Percentiles rank a stretch among this genome's conserved stretches.
Conservation (phyloP, 345 rosid species). For the Adansonia digitata region DNA sequence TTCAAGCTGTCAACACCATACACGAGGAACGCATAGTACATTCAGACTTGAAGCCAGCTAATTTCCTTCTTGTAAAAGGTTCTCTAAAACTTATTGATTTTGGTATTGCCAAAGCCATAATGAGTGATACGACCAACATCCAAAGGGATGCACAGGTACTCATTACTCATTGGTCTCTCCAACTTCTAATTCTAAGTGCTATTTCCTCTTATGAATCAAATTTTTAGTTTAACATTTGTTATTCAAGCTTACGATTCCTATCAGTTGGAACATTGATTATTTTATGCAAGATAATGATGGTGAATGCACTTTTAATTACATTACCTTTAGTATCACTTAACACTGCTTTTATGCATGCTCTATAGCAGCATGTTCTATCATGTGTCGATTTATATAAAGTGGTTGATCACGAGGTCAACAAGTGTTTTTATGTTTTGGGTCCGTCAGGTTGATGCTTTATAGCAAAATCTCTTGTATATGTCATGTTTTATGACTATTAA, state of each 20-base stretch:
- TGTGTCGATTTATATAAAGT: neutral
- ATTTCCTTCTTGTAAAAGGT: slow-evolving; percentile 94
- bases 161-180: neutral
- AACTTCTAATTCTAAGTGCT: neutral
- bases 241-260: neutral
- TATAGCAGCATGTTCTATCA: neutral
- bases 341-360: neutral
- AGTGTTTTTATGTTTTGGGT: neutral
- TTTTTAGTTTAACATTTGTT: too few species aligned
- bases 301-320: neutral
- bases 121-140: slow-evolving; percentile 93
- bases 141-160: slow-evolving; percentile 96
- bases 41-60: slow-evolving; percentile 97
- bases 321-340: neutral
- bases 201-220: neutral
- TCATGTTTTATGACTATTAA: neutral
- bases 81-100: slow-evolving; percentile 93
- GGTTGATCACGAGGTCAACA: neutral
- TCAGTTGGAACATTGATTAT: neutral
- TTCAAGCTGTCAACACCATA: slow-evolving; percentile 93
- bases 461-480: neutral
- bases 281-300: neutral
- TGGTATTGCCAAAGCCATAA: slow-evolving; percentile 97
- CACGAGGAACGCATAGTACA: slow-evolving; percentile 97
- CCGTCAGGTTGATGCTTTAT: neutral